A percentile compares a stretch with the other conserved stretches of the same genome.
Conservation (phyloP, 768 basidiomycete genomes). For the Amanita fuliginea region DNA sequence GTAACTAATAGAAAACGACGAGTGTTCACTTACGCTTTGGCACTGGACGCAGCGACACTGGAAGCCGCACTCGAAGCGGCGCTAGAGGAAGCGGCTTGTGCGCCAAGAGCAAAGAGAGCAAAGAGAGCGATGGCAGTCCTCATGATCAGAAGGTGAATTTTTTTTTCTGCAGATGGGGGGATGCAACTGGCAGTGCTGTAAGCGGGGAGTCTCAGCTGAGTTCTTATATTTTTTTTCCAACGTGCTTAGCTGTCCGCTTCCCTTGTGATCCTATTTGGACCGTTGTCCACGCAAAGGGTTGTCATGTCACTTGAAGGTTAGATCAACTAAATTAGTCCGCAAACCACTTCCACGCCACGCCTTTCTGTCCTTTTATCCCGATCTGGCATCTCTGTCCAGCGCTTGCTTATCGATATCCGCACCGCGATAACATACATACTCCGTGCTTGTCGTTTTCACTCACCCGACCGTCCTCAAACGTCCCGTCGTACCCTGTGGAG, state of each 20-base stretch:
- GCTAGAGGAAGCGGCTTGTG: neutral
- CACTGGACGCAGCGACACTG: neutral
- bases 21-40: neutral
- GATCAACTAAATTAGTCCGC: neutral
- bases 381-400: too few species aligned
- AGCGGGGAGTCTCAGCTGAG: neutral
- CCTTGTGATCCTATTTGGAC: too few species aligned
- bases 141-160: neutral
- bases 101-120: neutral
- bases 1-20: too few species aligned
- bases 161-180: neutral
- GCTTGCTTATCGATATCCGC: too few species aligned
- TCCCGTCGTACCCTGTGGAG: too few species aligned
- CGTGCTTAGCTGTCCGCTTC: too few species aligned
- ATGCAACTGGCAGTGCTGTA: neutral
- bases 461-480: too few species aligned
- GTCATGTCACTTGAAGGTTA: too few species aligned
- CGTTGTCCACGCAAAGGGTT: too few species aligned
- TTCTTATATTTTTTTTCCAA: too few species aligned
- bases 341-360: neutral
- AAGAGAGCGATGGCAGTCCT: neutral
- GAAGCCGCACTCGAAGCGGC: neutral
- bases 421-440: too few species aligned
- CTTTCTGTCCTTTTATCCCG: neutral
- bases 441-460: neutral